Evolutionary conservation across 2,329 filamentous ascomycete genomes (phyloP), one percentile per base, ranked within the genome.

Genomic region (Penicillium sp.): DNA sequence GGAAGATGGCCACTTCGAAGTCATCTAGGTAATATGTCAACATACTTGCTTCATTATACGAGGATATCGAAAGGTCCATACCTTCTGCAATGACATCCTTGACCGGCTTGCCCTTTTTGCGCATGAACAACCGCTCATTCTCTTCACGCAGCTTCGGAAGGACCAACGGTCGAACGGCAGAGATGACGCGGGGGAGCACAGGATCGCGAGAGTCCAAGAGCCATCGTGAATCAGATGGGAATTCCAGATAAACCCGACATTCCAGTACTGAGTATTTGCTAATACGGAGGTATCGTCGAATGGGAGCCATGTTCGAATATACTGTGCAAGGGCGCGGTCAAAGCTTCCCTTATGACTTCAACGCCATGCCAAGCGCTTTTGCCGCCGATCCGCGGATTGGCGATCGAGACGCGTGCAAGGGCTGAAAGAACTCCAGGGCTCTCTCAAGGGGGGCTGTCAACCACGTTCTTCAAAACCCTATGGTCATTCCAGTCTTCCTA

Each of bases 181-280:
- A 85, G 56, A 99, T 91, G 64, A 97, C 86, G 60, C 87, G 88
- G 38, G 88, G 86, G 15, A 99, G 82, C 16, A 93, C 83, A 4
- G 89, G 86, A 64, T 91, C 80, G 60, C 86, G 85, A 35, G 88
- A 82, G 61, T 96, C 82, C 18, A 99, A 84, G 86, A 95, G 97
- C 68, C 87, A 86, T 61, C 90, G 84, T 25, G 86, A 85, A 57
- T 96, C 85, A 13, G 88, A 85, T 0, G 94, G 94, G 65, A 93
- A 92, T 61, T 97, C 93, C 45, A 97, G 85, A 74, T 97, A 97
- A 63, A 99, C 94, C 61, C 92, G 91, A 61, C 90, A 91, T 80
- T 99, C 94, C n/a, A 99, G 82, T 32, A 97, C 91, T 5, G 93
- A 96, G 73, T 91, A 90, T 70, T 93, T 92, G 52, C 89, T 93